These are phyloP conservation scores for Helminthosporium solani DNA, from an alignment of 2,329 filamentous ascomycete species.

Conservation along the genomic window DNA sequence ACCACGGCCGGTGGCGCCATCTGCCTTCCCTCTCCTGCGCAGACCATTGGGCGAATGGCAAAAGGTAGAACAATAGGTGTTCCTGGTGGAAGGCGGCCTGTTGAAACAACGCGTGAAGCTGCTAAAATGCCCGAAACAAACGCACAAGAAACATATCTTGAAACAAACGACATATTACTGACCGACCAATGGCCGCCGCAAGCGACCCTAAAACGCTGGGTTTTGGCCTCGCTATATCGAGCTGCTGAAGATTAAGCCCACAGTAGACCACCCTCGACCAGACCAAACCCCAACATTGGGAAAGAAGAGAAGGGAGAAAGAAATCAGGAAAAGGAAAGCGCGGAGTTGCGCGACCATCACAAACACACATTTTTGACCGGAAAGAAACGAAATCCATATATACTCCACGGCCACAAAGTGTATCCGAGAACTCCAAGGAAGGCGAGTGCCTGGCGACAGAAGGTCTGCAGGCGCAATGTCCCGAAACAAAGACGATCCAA, in stretches of 20 bases:
- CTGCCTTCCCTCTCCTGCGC: too few species aligned
- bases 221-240: conserved; percentile 20
- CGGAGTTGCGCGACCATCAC: conserved; percentile 11
- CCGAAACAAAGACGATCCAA: conserved; percentile 19
- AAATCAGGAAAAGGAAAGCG: conserved; percentile 9
- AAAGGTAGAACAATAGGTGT: conserved; percentile 16
- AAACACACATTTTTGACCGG: conserved; percentile 21
- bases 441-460: conserved; percentile 32
- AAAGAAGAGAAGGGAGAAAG: conserved; percentile 12
- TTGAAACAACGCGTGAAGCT: conserved; percentile 29
- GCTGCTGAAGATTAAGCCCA: conserved; percentile 25
- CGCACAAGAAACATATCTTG: conserved; percentile 14
- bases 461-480: conserved; percentile 33
- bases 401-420: conserved; percentile 26
- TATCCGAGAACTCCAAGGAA: conserved; percentile 26
- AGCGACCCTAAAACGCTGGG: conserved; percentile 13
- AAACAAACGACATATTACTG: conserved; percentile 24
- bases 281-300: conserved; percentile 16
- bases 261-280: conserved; percentile 12
- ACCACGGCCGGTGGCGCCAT: conserved; percentile 22
- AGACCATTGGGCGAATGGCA: conserved; percentile 23
- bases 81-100: conserved; percentile 20
- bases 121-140: conserved; percentile 38
- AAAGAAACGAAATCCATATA: conserved; percentile 16
- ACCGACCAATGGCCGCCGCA: conserved; percentile 22